Evolutionary conservation across 1,284 basidiomycete genomes (phyloP), one percentile per base, ranked within the genome.

Genomic region (Boletus smithii): DNA sequence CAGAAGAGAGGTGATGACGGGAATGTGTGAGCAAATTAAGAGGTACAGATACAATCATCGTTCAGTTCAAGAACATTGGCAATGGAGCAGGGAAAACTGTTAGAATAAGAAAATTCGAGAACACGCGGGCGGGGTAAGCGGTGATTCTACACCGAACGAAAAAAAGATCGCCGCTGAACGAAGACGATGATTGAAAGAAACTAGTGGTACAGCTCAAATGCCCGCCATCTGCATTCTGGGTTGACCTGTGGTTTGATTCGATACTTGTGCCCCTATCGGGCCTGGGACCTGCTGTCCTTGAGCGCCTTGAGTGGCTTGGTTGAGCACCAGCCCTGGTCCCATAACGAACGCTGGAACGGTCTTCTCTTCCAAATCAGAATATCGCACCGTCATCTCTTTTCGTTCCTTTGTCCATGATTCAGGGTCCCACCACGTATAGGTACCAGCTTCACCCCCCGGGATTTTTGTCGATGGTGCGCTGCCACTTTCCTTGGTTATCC

Each of bases 401-500:
- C 84, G 77, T 57, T 88, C 83, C 72, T 91, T 91, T 49, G 80
- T 77, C 92, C 93, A 97, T 57, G 82, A 82, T 44, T 90, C 87
- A 7, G 90, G 86, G 63, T 97, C 93, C 83, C 92, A 95, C 73
- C 88, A 91, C 37, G 91, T 90, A 71, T 95, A 95, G 38, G 82
- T 80, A 17, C 93, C 93, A 53, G 88, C 82, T 70, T 97, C 93
- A 61, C 89, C 91, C 36, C 88, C 88, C n/a, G 79, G 81, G 23
- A 93, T 86, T 72, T 95, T 95, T 62, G 90, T 84, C 48, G 87
- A 87, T 18, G 88, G 84, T 52, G 85, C 77, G 36, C 86, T 87
- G 30, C 85, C 88, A 38, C 80, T 84, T 69, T 97, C 93, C 67
- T 95, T 97, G 41, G 93, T 97, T 65, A 98, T 81, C 95, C 95